Evolutionary conservation across 2,329 filamentous ascomycete species (phyloP).

Genomic region (Cladosporium halotolerans): DNA sequence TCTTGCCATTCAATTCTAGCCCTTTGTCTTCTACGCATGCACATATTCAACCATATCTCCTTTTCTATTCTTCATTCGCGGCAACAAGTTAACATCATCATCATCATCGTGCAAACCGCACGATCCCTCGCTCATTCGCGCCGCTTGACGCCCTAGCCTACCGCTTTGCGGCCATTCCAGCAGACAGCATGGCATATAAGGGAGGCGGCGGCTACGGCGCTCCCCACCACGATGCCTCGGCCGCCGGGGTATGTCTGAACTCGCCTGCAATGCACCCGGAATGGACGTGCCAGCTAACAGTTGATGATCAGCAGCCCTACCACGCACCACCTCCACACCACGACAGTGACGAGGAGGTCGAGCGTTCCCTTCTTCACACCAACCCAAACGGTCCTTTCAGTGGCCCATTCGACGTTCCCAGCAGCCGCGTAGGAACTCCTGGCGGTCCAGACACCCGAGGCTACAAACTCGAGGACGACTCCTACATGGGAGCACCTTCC

Average conservation of each 20-base stretch:
- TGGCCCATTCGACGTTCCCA: constrained; percentile 43
- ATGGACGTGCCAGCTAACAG: not conserved
- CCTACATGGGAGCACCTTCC: constrained; percentile 37
- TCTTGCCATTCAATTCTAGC: not conserved
- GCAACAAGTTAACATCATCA: not conserved
- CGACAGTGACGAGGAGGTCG: constrained; percentile 41
- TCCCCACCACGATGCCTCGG: constrained; percentile 3
- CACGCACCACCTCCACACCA: constrained; percentile 23
- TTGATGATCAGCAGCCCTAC: constrained; percentile 19
- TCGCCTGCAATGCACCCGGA: not conserved
- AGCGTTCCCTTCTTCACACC: constrained; percentile 43
- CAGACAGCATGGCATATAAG: constrained; percentile 10
- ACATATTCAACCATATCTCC: not conserved
- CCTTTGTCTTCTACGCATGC: not conserved
- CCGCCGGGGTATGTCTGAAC: constrained; percentile 1
- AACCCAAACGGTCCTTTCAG: constrained; percentile 42
- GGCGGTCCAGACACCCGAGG: constrained; percentile 36
- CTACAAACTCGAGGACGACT: constrained; percentile 44
- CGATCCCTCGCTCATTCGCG: not conserved
- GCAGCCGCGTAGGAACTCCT: constrained; percentile 30
- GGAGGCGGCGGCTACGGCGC: constrained; percentile 9
- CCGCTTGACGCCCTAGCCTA: not conserved
- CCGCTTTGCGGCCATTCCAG: constrained; percentile 10
- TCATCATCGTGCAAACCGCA: not conserved
- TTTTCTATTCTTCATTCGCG: not conserved